Conservation (phyloP, 106 monocot species). For the Dioscorea zingiberensis region DNA sequence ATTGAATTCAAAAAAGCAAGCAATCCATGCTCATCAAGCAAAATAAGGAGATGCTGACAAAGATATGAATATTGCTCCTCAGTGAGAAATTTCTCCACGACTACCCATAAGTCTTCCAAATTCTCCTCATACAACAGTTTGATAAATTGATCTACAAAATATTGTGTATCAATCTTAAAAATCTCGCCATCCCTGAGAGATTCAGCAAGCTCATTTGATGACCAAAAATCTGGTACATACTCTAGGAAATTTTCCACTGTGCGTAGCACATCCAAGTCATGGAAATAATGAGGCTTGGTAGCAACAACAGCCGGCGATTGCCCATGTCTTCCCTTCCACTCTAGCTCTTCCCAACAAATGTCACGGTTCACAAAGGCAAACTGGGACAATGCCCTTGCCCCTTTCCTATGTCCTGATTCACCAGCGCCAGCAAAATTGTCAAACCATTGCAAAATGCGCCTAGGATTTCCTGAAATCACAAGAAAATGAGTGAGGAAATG, state of each 20-base stretch:
- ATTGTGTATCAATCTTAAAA: conserved; percentile 58
- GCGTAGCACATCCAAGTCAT: conserved; percentile 68
- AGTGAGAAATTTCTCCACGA: conserved; percentile 58
- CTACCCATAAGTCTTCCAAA: conserved; percentile 48
- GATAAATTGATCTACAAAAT: conserved; percentile 70
- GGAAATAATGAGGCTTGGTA: conserved; percentile 95
- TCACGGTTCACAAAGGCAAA: conserved; percentile 92
- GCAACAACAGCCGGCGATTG: conserved; percentile 96
- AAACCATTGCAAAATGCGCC: conserved; percentile 83
- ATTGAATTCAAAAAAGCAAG: conserved; percentile 54
- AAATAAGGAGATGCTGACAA: conserved; percentile 52
- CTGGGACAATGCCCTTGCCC: conserved; percentile 70
- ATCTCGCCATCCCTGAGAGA: conserved; percentile 87
- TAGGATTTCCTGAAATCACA: conserved; percentile 46
- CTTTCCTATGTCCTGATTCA: conserved; percentile 81
- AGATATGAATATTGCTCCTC: conserved; percentile 70
- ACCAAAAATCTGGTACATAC: conserved; percentile 90
- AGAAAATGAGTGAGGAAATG: neutral
- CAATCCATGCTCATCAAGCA: conserved; percentile 57
- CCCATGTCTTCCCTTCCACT: conserved; percentile 93
- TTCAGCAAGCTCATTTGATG: conserved; percentile 79
- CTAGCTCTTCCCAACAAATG: conserved; percentile 94
- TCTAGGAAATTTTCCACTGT: conserved; percentile 93
- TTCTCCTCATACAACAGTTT: conserved; percentile 75
- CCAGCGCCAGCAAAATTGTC: conserved; percentile 65